phyloP scores from a whole-genome alignment of 306 rosid genomes.

The Alnus glutinosa region DNA sequence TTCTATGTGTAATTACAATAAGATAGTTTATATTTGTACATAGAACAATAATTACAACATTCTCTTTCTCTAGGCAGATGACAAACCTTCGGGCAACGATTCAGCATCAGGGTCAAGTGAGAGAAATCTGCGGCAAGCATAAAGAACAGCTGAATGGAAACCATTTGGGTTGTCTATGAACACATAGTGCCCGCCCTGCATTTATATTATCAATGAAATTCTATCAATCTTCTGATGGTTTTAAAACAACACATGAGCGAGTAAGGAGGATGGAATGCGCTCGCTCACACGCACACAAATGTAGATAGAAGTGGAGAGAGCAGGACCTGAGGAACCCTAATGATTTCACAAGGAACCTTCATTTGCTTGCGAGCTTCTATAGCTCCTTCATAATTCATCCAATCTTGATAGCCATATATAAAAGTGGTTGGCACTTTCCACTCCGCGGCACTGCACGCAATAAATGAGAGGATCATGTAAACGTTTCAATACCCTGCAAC shows the following conservation, averaged over 20 bases:
- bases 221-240: background rate
- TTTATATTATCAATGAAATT: conserved; percentile 2
- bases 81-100: conserved; percentile 69
- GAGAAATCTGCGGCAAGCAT: conserved; percentile 78
- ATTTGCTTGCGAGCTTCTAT: conserved; percentile 86
- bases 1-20: background rate
- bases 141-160: conserved; percentile 76
- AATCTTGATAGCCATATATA: conserved; percentile 84
- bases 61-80: conserved; percentile 48
- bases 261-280: background rate
- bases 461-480: background rate
- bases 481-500: background rate
- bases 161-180: conserved; percentile 78
- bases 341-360: conserved; percentile 90
- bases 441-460: conserved; percentile 64
- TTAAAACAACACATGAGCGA: background rate
- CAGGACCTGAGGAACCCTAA: conserved; percentile 86
- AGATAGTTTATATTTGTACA: background rate
- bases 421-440: conserved; percentile 97
- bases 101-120: conserved; percentile 55
- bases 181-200: conserved; percentile 89
- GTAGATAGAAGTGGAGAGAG: conserved; percentile 19
- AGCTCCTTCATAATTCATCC: conserved; percentile 92
- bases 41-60: conserved; percentile 3
- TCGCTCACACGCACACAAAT: background rate